These are phyloP conservation scores for Proteromonas lacertae DNA, from an alignment of 352 stramenopile species.

Conservation along the genomic window DNA sequence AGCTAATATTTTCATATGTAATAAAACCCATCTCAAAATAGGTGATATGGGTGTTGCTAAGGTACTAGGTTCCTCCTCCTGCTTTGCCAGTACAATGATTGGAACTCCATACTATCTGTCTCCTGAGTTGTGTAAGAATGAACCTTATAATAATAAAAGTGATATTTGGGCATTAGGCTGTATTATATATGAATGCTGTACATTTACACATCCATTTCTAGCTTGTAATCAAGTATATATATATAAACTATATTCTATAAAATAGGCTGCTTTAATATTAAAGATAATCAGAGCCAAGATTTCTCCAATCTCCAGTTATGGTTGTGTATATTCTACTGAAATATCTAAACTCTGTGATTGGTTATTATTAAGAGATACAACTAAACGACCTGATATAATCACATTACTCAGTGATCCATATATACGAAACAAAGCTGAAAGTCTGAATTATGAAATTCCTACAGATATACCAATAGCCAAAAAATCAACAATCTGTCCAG, in stretches of 20 bases:
- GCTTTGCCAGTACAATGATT: slow-evolving; percentile 15
- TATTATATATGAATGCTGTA: slow-evolving; percentile 17
- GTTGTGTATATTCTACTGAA: too few relatives aligned
- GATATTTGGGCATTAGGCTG: slow-evolving; percentile 20
- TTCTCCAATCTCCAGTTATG: slow-evolving; percentile 5
- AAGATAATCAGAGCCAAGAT: slow-evolving; percentile 17
- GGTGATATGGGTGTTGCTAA: slow-evolving; percentile 46
- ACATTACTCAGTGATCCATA: too few relatives aligned
- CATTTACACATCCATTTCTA: slow-evolving; percentile 18
- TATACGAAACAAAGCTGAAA: too few relatives aligned
- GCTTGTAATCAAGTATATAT: slow-evolving; percentile 14
- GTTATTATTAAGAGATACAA: too few relatives aligned
- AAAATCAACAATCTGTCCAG: too few relatives aligned
- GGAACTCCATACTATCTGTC: slow-evolving; percentile 17
- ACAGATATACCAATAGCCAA: too few relatives aligned
- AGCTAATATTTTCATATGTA: slow-evolving; percentile 15
- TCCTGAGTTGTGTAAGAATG: slow-evolving; percentile 15
- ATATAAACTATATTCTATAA: too few relatives aligned
- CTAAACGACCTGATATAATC: too few relatives aligned
- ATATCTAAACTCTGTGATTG: too few relatives aligned
- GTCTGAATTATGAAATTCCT: too few relatives aligned
- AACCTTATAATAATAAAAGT: slow-evolving; percentile 16
- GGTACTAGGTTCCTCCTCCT: slow-evolving; percentile 11
- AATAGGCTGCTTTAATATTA: slow-evolving; percentile 14
- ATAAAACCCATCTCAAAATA: slow-evolving; percentile 19